phyloP scores from a whole-genome alignment of 225 moss, liverwort and hornwort genomes.

The Polytrichum formosum region DNA sequence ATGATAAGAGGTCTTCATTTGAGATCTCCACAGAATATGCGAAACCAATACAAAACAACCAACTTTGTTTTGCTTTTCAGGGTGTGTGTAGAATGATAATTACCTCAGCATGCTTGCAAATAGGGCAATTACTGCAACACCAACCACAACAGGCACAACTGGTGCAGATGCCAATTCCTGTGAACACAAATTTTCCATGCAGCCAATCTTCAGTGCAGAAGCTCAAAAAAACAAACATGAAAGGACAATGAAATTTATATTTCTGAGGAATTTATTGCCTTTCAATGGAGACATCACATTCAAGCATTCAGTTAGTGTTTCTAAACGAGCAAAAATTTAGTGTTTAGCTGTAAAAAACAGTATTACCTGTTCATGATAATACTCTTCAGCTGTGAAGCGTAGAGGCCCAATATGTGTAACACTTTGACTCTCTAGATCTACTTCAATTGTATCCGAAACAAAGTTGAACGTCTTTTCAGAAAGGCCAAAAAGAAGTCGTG shows the following conservation, averaged over 20 bases:
- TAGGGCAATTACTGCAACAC: slow-evolving; percentile 63
- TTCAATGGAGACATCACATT: too few relatives aligned
- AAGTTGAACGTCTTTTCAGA: slow-evolving; percentile 61
- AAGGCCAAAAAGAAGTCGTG: slow-evolving; percentile 45
- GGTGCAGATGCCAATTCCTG: slow-evolving; percentile 84
- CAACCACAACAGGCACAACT: slow-evolving; percentile 76
- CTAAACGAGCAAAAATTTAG: too few relatives aligned
- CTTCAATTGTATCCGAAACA: slow-evolving; percentile 50
- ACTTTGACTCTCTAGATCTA: slow-evolving; percentile 53
- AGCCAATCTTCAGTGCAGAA: too few relatives aligned
- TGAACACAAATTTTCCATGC: not conserved
- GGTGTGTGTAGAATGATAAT: not conserved
- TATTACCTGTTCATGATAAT: slow-evolving; percentile 49
- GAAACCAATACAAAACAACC: not conserved
- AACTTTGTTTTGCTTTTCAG: not conserved
- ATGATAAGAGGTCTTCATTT: not conserved
- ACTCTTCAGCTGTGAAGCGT: slow-evolving; percentile 60
- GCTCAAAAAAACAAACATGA: not conserved
- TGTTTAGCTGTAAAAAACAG: too few relatives aligned
- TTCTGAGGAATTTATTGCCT: not conserved
- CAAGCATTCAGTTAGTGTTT: too few relatives aligned
- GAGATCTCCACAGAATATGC: not conserved
- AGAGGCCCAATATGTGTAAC: slow-evolving; percentile 56
- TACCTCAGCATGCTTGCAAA: slow-evolving; percentile 75
- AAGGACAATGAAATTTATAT: not conserved